Percentiles rank a stretch among this genome's conserved stretches.
phyloP scores from a whole-genome alignment of 768 basidiomycete genomes.

The Lactarius vividus region DNA sequence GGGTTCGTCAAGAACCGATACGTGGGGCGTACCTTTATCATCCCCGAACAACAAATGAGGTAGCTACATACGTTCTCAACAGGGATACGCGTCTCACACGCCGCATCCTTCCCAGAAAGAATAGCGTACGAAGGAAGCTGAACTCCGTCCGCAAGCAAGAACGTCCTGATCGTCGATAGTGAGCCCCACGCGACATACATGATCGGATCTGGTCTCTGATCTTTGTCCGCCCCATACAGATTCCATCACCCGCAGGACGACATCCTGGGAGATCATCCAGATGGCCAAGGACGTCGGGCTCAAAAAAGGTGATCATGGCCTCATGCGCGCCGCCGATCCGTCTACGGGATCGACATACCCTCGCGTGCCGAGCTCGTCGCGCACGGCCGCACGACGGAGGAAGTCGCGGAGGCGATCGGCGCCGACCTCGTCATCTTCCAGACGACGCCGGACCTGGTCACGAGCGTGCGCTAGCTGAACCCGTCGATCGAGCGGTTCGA shows the following conservation, averaged over 20 bases:
- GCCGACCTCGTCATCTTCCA: slow-evolving; percentile 97
- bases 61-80: slow-evolving; percentile 28
- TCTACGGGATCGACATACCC: slow-evolving; percentile 99
- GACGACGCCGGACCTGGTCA: slow-evolving; percentile 80
- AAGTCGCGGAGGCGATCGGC: slow-evolving; percentile 92
- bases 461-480: slow-evolving; percentile 85
- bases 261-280: slow-evolving; percentile 97
- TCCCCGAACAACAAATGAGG: slow-evolving; percentile 98
- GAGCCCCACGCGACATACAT: slow-evolving; percentile 5
- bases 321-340: slow-evolving; percentile 96
- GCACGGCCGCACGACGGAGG: slow-evolving; percentile 96
- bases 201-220: slow-evolving; percentile 7
- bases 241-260: slow-evolving; percentile 98
- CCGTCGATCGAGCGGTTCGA: slow-evolving; percentile 75
- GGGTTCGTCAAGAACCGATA: slow-evolving; percentile 99
- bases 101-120: slow-evolving; percentile 50
- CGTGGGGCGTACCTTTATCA: slow-evolving; percentile 97
- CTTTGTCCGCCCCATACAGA: slow-evolving; percentile 47
- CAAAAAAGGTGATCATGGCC: slow-evolving; percentile 92
- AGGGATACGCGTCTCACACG: background rate
- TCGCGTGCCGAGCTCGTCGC: slow-evolving; percentile 88
- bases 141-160: slow-evolving; percentile 90
- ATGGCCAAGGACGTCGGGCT: slow-evolving; percentile 99
- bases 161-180: slow-evolving; percentile 96
- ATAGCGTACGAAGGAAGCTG: slow-evolving; percentile 92